phyloP scores from a whole-genome alignment of 2,329 filamentous ascomycete genomes.

The Phialophora tarda region DNA sequence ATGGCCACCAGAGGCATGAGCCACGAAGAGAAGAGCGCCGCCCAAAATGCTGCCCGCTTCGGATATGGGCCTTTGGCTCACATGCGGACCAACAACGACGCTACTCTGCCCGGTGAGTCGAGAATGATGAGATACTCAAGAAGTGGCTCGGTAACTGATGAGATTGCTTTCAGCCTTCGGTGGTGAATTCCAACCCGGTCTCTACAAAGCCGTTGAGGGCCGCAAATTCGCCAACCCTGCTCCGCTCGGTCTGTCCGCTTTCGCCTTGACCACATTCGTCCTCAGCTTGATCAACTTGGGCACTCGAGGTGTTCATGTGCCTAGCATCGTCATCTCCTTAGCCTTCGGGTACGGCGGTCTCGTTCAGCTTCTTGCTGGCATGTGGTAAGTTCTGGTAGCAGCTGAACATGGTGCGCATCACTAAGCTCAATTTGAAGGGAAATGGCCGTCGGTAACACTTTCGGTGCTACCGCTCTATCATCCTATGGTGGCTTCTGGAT shows the following conservation, averaged over 20 bases:
- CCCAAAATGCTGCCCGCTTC: slow-evolving; percentile 53
- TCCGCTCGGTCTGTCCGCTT: slow-evolving; percentile 76
- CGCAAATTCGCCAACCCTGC: slow-evolving; percentile 81
- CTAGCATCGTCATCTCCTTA: slow-evolving; percentile 71
- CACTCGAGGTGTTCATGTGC: slow-evolving; percentile 62
- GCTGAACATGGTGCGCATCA: neutral
- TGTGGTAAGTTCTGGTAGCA: slow-evolving; percentile 67
- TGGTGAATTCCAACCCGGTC: slow-evolving; percentile 74
- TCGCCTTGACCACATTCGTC: slow-evolving; percentile 83
- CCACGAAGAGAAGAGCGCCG: slow-evolving; percentile 52
- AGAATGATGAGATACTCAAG: neutral
- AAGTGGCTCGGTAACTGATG: slow-evolving; percentile 10
- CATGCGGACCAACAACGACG: slow-evolving; percentile 50
- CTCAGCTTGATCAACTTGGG: slow-evolving; percentile 75
- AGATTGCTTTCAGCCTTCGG: slow-evolving; percentile 64
- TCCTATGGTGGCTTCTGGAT: slow-evolving; percentile 89
- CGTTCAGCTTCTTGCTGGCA: slow-evolving; percentile 79
- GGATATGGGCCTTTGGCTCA: slow-evolving; percentile 60
- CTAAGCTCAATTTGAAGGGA: slow-evolving; percentile 61
- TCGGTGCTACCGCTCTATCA: slow-evolving; percentile 79
- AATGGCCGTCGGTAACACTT: slow-evolving; percentile 86
- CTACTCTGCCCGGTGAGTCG: slow-evolving; percentile 33
- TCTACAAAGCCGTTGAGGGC: slow-evolving; percentile 66
- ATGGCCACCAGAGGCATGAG: slow-evolving; percentile 46
- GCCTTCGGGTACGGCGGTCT: slow-evolving; percentile 79